Percentiles rank a stretch among this genome's conserved stretches.
phyloP scores from a whole-genome alignment of 139 green algal genomes.

The Axilococcus clingmanii region DNA sequence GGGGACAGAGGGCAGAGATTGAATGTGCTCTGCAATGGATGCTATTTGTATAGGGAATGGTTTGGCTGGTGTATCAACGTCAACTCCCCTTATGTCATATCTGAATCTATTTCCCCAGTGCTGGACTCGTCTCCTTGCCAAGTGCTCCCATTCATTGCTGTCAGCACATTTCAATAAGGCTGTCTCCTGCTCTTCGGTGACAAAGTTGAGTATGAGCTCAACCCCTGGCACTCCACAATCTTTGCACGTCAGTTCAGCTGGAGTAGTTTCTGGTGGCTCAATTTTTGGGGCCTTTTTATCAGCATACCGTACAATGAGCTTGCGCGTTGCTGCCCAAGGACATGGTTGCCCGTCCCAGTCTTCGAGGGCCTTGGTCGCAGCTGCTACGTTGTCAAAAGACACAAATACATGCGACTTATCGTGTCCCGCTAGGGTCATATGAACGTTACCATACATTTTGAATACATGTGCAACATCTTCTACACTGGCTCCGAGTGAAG shows the following conservation, averaged over 20 bases:
- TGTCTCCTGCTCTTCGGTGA: constrained; percentile 43
- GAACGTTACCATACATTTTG: too few species aligned
- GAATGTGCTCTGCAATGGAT: constrained; percentile 6
- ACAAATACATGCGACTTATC: too few species aligned
- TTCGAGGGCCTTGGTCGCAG: too few species aligned
- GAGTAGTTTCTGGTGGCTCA: neutral
- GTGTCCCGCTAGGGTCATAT: too few species aligned
- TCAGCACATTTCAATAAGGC: constrained; percentile 48
- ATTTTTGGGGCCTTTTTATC: neutral
- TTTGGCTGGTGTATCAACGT: neutral
- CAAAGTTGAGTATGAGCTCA: constrained; percentile 43
- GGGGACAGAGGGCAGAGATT: constrained; percentile 2
- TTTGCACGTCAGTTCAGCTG: neutral
- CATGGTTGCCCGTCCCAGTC: neutral
- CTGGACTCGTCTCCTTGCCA: constrained; percentile 72
- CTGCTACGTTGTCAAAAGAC: too few species aligned
- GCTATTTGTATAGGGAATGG: constrained; percentile 3
- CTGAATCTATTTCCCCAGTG: constrained; percentile 80
- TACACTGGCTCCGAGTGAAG: too few species aligned
- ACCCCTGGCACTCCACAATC: constrained; percentile 54
- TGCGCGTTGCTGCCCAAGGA: neutral
- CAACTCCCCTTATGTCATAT: constrained; percentile 31
- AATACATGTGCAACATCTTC: too few species aligned
- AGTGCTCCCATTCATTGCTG: constrained; percentile 32
- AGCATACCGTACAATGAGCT: constrained; percentile 6